These are phyloP conservation scores for Avena insularis DNA, from an alignment of 176 grass and related monocot genomes.

Conservation along the genomic window DNA sequence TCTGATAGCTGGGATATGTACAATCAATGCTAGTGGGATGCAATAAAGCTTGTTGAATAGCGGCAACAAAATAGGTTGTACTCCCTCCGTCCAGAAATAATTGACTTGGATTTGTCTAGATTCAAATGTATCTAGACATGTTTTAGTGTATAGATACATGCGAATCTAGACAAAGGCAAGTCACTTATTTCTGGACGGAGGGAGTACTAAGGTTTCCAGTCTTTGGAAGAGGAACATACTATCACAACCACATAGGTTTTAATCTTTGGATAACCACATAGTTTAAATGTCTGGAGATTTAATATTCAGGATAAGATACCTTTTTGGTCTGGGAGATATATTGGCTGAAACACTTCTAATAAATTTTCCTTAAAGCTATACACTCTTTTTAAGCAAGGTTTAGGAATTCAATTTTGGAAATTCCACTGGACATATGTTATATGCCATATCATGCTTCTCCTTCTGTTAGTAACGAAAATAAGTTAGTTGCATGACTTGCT, in stretches of 20 bases:
- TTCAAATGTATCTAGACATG: too few species aligned
- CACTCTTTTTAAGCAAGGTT: background rate
- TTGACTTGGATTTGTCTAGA: too few species aligned
- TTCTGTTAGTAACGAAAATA: constrained; percentile 4
- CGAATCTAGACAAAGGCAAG: too few species aligned
- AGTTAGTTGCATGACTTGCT: constrained; percentile 16
- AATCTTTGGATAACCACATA: background rate
- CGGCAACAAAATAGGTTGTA: background rate
- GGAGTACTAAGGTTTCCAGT: background rate
- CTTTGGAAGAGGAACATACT: background rate
- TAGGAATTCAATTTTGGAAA: background rate
- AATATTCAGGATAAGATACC: background rate
- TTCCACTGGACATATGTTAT: background rate
- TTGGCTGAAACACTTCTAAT: background rate
- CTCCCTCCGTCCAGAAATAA: too few species aligned
- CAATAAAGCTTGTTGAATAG: constrained; percentile 11
- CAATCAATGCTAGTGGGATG: constrained; percentile 14
- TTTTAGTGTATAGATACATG: too few species aligned
- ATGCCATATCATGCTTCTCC: background rate
- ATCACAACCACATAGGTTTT: background rate
- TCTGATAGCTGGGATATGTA: constrained; percentile 15
- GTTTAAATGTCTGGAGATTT: background rate
- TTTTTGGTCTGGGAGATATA: background rate
- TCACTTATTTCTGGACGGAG: too few species aligned
- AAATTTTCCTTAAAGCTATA: background rate